Conservation (phyloP, 1,284 basidiomycete species). For the Tranzscheliella williamsii region DNA sequence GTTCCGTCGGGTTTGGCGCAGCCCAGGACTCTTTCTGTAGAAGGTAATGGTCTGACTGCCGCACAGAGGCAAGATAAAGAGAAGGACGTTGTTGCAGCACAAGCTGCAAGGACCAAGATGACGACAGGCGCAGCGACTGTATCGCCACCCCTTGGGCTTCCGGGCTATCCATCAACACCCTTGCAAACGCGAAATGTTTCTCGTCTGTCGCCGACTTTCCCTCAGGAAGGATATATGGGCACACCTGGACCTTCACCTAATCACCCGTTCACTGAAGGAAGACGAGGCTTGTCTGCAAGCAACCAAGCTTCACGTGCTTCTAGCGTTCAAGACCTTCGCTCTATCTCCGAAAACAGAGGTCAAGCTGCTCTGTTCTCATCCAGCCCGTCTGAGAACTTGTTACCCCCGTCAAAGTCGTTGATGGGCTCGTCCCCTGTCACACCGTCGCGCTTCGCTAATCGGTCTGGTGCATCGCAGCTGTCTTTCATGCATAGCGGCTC, state of each 20-base stretch:
- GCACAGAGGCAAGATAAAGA: constrained; percentile 39
- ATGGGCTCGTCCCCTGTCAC: constrained; percentile 38
- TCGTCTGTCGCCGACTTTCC: too few relatives aligned
- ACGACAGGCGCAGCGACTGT: constrained; percentile 3
- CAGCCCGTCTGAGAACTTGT: constrained; percentile 33
- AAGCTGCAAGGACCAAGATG: constrained; percentile 39
- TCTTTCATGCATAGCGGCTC: constrained; percentile 61
- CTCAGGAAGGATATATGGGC: too few relatives aligned
- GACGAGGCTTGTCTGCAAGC: constrained; percentile 14
- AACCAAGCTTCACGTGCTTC: constrained; percentile 35
- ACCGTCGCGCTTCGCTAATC: constrained; percentile 15
- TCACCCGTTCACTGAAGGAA: too few relatives aligned
- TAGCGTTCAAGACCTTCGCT: constrained; percentile 40
- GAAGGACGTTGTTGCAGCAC: constrained; percentile 39
- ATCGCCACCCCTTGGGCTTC: constrained; percentile 1
- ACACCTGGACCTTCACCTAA: too few relatives aligned
- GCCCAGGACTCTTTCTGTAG: not conserved
- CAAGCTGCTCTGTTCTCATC: constrained; percentile 15
- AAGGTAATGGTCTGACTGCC: constrained; percentile 22
- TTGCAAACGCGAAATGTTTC: too few relatives aligned
- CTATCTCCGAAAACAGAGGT: constrained; percentile 23
- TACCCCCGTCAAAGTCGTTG: constrained; percentile 48
- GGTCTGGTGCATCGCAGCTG: constrained; percentile 42
- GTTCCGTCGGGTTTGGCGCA: constrained; percentile 7
- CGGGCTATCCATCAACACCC: not conserved